phyloP scores from a whole-genome alignment of 2,329 filamentous ascomycete genomes.

The Cordyceps javanica region DNA sequence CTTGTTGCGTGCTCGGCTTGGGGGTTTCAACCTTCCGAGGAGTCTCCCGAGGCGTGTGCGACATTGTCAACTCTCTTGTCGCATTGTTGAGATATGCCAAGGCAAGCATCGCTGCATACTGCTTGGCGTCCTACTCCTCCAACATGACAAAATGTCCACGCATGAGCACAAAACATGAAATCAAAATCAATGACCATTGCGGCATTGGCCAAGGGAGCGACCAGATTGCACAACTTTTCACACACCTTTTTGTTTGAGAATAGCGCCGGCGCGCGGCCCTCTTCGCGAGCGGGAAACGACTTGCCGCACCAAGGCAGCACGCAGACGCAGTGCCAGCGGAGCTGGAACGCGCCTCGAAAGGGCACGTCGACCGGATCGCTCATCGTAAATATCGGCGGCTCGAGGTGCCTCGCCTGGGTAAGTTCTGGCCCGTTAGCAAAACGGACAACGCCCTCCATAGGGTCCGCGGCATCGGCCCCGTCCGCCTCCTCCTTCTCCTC shows the following conservation, averaged over 20 bases:
- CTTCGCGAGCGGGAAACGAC: constrained; percentile 18
- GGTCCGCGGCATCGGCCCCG: too few relatives aligned
- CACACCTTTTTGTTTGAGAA: constrained; percentile 42
- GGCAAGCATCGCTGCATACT: constrained; percentile 45
- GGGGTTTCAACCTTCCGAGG: neutral
- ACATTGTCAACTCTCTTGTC: neutral
- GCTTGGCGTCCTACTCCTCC: constrained; percentile 37
- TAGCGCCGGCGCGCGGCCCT: constrained; percentile 22
- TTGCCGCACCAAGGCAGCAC: constrained; percentile 17
- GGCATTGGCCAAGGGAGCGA: too few relatives aligned
- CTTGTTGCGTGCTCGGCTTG: neutral
- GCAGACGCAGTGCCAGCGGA: constrained; percentile 22
- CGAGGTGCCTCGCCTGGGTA: constrained; percentile 14
- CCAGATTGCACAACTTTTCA: too few relatives aligned
- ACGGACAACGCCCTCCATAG: neutral
- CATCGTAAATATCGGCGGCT: constrained; percentile 15
- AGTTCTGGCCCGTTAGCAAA: constrained; percentile 14
- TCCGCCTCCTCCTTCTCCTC: neutral
- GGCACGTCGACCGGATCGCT: constrained; percentile 17
- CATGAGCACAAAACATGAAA: too few relatives aligned
- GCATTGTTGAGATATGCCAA: constrained; percentile 32
- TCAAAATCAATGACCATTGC: too few relatives aligned
- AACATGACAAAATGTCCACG: neutral
- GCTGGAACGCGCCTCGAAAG: constrained; percentile 18
- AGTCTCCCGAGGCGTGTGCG: constrained; percentile 1